Percentiles rank a stretch among this genome's conserved stretches.
These are phyloP conservation scores for Laguncularia racemosa DNA, from an alignment of 345 rosid species.

Conservation along the genomic window DNA sequence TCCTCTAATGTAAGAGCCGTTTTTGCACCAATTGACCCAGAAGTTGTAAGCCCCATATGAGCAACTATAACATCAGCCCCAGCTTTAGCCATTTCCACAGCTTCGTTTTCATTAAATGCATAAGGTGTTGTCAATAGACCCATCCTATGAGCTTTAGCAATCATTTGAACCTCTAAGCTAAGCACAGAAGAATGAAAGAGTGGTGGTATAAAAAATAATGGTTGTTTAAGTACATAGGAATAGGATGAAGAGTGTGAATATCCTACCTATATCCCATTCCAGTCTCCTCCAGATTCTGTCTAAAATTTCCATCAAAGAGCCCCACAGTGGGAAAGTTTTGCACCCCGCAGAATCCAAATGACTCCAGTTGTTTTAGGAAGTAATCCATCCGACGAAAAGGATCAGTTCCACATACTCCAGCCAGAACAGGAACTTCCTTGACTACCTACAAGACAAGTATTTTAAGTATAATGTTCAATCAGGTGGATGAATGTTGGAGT, in stretches of 20 bases:
- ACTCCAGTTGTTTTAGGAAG: conserved; percentile 82
- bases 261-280: conserved; percentile 95
- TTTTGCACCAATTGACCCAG: conserved; percentile 88
- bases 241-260: neutral
- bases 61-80: conserved; percentile 96
- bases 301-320: conserved; percentile 88
- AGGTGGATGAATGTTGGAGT: no score
- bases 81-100: conserved; percentile 80
- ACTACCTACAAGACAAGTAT: conserved; percentile 43
- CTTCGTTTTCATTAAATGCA: conserved; percentile 69
- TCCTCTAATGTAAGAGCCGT: conserved; percentile 73
- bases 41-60: conserved; percentile 91
- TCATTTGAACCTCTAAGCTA: conserved; percentile 90
- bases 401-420: conserved; percentile 93
- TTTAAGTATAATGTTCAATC: no score
- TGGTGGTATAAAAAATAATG: no score
- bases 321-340: conserved; percentile 98
- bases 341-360: conserved; percentile 82
- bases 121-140: conserved; percentile 93
- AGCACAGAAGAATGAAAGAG: conserved; percentile 6
- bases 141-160: conserved; percentile 72
- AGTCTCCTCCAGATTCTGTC: conserved; percentile 93
- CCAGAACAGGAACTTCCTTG: conserved; percentile 81
- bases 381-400: conserved; percentile 85
- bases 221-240: no score